phyloP scores from a whole-genome alignment of 768 basidiomycete genomes.

The Strobilomyces dryophilus region DNA sequence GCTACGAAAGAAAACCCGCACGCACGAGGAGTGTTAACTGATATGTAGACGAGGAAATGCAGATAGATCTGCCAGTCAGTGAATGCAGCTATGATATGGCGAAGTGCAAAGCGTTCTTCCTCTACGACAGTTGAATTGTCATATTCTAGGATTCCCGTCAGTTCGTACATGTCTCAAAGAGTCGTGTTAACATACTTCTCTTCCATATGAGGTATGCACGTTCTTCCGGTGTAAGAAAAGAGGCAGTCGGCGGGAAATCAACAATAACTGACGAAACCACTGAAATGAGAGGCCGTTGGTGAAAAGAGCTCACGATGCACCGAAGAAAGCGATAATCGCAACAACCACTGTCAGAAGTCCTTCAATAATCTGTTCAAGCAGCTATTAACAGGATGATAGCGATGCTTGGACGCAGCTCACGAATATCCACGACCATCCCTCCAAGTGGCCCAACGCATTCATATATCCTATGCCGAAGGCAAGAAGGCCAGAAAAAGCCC shows the following conservation, averaged over 20 bases:
- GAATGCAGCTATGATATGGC: conserved; percentile 51
- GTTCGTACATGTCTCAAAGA: conserved; percentile 41
- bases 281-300: background rate
- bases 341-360: conserved; percentile 58
- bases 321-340: conserved; percentile 48
- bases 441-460: conserved; percentile 40
- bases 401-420: conserved; percentile 28
- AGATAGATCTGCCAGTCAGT: conserved; percentile 57
- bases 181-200: conserved; percentile 9
- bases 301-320: conserved; percentile 25
- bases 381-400: background rate
- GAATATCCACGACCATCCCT: conserved; percentile 70
- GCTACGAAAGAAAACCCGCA: conserved; percentile 1
- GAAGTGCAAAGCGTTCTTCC: conserved; percentile 53
- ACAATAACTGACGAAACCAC: conserved; percentile 43
- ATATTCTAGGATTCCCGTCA: conserved; percentile 43
- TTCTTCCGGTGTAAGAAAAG: conserved; percentile 16
- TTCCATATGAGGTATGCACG: conserved; percentile 15
- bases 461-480: conserved; percentile 55
- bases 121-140: conserved; percentile 20
- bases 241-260: conserved; percentile 37
- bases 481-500: conserved; percentile 56
- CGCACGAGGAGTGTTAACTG: conserved; percentile 56
- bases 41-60: conserved; percentile 33
- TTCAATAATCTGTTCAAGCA: conserved; percentile 13